Evolutionary conservation across 2,329 filamentous ascomycete genomes (phyloP).

Genomic region (Beauveria asiatica): DNA sequence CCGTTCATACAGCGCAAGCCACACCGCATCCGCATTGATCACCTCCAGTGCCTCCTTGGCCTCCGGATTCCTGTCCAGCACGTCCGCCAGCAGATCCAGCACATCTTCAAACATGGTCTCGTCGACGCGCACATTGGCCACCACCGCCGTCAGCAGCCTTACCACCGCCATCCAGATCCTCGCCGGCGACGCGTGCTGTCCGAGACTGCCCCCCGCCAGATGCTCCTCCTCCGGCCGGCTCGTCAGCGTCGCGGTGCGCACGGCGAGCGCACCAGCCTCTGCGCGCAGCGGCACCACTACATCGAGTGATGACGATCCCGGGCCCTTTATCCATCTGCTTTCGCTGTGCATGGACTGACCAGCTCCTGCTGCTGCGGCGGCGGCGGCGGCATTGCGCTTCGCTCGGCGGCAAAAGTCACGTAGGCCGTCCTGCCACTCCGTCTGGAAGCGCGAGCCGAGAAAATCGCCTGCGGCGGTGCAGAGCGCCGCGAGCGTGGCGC

Average conservation of each 20-base stretch:
- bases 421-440: conserved; percentile 57
- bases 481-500: conserved; percentile 58
- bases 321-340: conserved; percentile 11
- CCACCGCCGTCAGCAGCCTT: conserved; percentile 50
- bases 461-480: conserved; percentile 73
- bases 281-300: conserved; percentile 27
- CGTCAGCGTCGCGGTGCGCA: neutral
- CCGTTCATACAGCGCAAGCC: conserved; percentile 51
- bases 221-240: neutral
- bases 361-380: neutral
- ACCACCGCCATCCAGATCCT: conserved; percentile 58
- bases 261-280: conserved; percentile 13
- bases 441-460: conserved; percentile 64
- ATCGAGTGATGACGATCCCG: neutral
- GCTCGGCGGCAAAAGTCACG: conserved; percentile 38
- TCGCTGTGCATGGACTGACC: conserved; percentile 9
- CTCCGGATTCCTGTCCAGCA: conserved; percentile 35
- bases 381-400: conserved; percentile 29
- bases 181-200: conserved; percentile 51
- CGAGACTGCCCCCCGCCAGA: conserved; percentile 32
- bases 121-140: conserved; percentile 53
- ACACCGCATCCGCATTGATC: conserved; percentile 68
- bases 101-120: conserved; percentile 66
- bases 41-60: conserved; percentile 51
- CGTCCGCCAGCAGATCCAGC: conserved; percentile 50